A percentile compares a stretch with the other conserved stretches of the same genome.
These are phyloP conservation scores for Botrytis deweyae DNA, from an alignment of 2,329 filamentous ascomycete species.

Conservation along the genomic window DNA sequence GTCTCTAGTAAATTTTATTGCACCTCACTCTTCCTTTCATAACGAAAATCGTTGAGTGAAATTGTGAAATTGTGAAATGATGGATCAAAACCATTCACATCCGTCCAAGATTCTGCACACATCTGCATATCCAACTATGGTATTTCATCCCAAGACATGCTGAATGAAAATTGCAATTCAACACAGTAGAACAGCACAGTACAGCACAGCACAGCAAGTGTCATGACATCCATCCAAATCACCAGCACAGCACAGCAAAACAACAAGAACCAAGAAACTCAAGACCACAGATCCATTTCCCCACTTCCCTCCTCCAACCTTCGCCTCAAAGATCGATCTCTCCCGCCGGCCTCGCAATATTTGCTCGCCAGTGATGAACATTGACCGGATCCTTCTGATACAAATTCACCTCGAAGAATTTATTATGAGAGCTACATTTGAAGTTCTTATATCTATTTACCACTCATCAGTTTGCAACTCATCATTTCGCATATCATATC, in stretches of 20 bases:
- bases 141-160: too few species aligned
- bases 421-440: conserved; percentile 45
- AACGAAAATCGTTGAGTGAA: too few species aligned
- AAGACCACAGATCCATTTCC: background rate
- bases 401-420: conserved; percentile 51
- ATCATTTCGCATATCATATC: background rate
- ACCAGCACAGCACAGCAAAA: background rate
- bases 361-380: conserved; percentile 46
- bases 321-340: conserved; percentile 43
- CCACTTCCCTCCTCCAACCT: background rate
- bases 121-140: too few species aligned
- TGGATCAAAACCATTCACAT: too few species aligned
- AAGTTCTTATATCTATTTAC: conserved; percentile 48
- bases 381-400: conserved; percentile 50
- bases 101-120: too few species aligned
- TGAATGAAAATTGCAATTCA: too few species aligned
- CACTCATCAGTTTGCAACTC: background rate
- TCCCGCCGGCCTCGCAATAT: conserved; percentile 44
- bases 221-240: background rate
- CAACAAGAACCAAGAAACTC: background rate
- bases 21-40: too few species aligned
- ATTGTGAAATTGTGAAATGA: too few species aligned
- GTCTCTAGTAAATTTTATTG: too few species aligned
- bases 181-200: too few species aligned
- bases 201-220: too few species aligned